A percentile compares a stretch with the other conserved stretches of the same genome.
These are phyloP conservation scores for Mycena venus DNA, from an alignment of 768 basidiomycete species.

Conservation along the genomic window DNA sequence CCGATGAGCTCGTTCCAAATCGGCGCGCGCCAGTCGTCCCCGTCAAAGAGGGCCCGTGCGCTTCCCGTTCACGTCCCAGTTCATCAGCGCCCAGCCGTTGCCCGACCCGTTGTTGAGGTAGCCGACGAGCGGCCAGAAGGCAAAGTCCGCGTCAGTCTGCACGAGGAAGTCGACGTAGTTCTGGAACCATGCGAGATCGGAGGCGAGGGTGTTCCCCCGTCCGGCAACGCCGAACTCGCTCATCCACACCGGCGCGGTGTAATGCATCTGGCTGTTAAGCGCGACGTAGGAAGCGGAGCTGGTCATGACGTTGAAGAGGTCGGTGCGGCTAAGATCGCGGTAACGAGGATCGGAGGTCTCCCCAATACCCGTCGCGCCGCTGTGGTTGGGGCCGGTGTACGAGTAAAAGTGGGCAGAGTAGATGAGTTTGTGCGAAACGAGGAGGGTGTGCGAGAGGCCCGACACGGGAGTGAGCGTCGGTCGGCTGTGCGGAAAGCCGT, in stretches of 20 bases:
- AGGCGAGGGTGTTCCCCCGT: not conserved
- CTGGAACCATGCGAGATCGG: slow-evolving; percentile 15
- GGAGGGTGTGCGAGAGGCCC: slow-evolving; percentile 22
- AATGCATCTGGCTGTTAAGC: slow-evolving; percentile 24
- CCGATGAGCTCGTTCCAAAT: slow-evolving; percentile 24
- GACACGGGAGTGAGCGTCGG: slow-evolving; percentile 26
- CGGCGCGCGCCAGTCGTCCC: slow-evolving; percentile 31
- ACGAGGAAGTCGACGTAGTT: slow-evolving; percentile 32
- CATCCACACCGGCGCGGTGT: slow-evolving; percentile 34
- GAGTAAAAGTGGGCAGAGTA: slow-evolving; percentile 34
- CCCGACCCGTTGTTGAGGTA: slow-evolving; percentile 23
- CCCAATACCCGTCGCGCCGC: slow-evolving; percentile 31
- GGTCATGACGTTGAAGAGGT: slow-evolving; percentile 19
- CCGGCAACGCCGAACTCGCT: slow-evolving; percentile 27
- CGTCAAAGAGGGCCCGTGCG: slow-evolving; percentile 24
- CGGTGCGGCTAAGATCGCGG: slow-evolving; percentile 21
- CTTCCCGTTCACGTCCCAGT: slow-evolving; percentile 23
- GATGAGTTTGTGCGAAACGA: slow-evolving; percentile 32
- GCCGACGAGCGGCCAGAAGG: slow-evolving; percentile 32
- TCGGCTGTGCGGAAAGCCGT: slow-evolving; percentile 30
- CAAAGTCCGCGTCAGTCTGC: slow-evolving; percentile 25
- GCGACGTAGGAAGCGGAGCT: slow-evolving; percentile 27
- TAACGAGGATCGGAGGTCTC: slow-evolving; percentile 31
- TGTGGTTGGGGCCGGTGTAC: slow-evolving; percentile 34
- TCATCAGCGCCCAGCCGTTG: slow-evolving; percentile 34